Base-by-base conservation (phyloP, 768 basidiomycete genomes). In the Sistotremastrum suecicum region DNA sequence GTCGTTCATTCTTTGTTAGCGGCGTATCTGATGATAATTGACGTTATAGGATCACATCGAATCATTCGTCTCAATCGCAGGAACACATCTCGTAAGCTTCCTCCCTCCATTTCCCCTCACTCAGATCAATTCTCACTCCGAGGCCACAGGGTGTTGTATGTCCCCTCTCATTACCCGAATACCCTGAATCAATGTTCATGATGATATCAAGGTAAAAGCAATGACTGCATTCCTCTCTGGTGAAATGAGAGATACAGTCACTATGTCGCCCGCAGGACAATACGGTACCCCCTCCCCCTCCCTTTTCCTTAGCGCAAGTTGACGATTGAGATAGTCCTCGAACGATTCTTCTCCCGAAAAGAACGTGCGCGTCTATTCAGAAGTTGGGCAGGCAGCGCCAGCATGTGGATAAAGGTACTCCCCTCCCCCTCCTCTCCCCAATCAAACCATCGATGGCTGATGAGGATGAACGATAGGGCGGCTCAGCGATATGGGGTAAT, bases 221-320 rank as follows among this genome's bases (percentile, higher is more conserved):
- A 91, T 97, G 87, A 63, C 91, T 0, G 92, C 95, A 0, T 88
- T 97, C 59, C 66, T 97, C 37, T 90, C 87, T 0, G 94, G 94
- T 7, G 94, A 98, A 63, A 95, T 97, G 80, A 82, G 83, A 58
- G 88, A 94, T 53, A 92, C 89, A 0, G 86, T 89, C 4, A 78
- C 87, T 56, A 71, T 91, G 65, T 78, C 83, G 56, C 82, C 82
- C 9, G 83, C 80, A 9, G 86, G 82, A 10, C 76, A 79, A 42
- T 84, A 86, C 58, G 80, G 80, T 80, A 42, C 31, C 67, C 51
- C 6, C 12, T 12, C 12, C 34, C 20, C 41, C 39, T 29, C 30
- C 20, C 36, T 20, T 2, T 12, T 50, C 31, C 20, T 41, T 32
- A 12, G 31, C 56, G 54, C 53, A 60, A 53, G 56, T 58, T 39